phyloP scores from a whole-genome alignment of 345 rosid genomes.

The Citrus unshiu region DNA sequence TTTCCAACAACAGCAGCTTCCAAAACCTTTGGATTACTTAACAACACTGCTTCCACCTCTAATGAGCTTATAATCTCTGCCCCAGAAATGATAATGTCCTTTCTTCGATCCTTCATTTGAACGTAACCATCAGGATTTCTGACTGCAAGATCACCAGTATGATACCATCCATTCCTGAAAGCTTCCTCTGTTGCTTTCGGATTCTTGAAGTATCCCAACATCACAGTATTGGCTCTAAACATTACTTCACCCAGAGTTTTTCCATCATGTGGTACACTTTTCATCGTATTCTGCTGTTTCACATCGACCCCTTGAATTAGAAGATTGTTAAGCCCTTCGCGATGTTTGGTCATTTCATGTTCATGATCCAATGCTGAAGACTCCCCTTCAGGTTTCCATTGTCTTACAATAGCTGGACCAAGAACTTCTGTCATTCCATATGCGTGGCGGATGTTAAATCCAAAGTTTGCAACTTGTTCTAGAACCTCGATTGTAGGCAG shows the following conservation, averaged over 20 bases:
- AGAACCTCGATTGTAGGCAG: constrained; percentile 21
- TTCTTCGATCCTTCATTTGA: constrained; percentile 61
- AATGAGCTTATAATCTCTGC: constrained; percentile 35
- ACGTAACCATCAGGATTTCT: constrained; percentile 44
- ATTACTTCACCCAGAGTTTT: constrained; percentile 55
- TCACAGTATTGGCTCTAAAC: constrained; percentile 47
- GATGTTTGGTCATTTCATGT: neutral
- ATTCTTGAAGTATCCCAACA: constrained; percentile 55
- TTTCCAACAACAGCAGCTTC: constrained; percentile 50
- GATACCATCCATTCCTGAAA: constrained; percentile 56
- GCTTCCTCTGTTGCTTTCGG: constrained; percentile 42
- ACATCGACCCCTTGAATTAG: constrained; percentile 45
- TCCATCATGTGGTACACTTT: constrained; percentile 54
- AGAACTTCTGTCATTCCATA: constrained; percentile 65
- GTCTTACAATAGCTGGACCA: constrained; percentile 38
- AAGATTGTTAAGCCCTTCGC: constrained; percentile 31
- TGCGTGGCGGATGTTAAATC: constrained; percentile 38
- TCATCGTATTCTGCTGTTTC: constrained; percentile 45
- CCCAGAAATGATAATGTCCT: constrained; percentile 28
- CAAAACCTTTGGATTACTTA: constrained; percentile 35
- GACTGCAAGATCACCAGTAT: constrained; percentile 57
- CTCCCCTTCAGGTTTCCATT: constrained; percentile 25
- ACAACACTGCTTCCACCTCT: constrained; percentile 41
- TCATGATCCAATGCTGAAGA: neutral
- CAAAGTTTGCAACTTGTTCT: constrained; percentile 34